Evolutionary conservation across 1,139 yeast species (phyloP).

Genomic region (Petasospora fabianii): DNA sequence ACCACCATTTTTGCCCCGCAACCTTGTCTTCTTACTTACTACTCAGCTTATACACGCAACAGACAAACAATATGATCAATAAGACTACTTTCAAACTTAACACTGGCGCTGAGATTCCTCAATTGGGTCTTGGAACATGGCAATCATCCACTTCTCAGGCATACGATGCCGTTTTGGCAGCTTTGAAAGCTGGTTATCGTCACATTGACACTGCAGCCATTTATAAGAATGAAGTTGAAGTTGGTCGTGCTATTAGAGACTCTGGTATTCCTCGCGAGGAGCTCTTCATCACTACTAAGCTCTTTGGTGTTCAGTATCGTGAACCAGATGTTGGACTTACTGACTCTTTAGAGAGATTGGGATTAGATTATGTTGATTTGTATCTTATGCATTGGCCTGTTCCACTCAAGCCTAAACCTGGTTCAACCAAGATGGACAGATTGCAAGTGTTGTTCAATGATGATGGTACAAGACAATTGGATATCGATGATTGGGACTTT

Average conservation of each 20-base stretch:
- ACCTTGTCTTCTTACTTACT: too few species aligned
- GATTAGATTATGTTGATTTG: slow-evolving; percentile 78
- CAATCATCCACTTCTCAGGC: slow-evolving; percentile 56
- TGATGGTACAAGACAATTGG: slow-evolving; percentile 42
- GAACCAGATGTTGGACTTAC: slow-evolving; percentile 58
- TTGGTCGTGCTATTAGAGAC: slow-evolving; percentile 64
- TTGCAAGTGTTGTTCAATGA: too few species aligned
- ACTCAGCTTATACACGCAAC: background rate
- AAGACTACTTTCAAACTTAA: slow-evolving; percentile 35
- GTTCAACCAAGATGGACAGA: slow-evolving; percentile 41
- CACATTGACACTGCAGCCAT: slow-evolving; percentile 79
- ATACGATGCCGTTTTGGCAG: slow-evolving; percentile 57
- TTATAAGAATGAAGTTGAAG: slow-evolving; percentile 62
- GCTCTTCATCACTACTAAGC: slow-evolving; percentile 74
- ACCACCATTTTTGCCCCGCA: too few species aligned
- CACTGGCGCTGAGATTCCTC: slow-evolving; percentile 64
- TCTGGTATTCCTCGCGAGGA: slow-evolving; percentile 68
- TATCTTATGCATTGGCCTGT: slow-evolving; percentile 80
- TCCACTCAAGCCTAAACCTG: slow-evolving; percentile 45
- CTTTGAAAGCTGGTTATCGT: slow-evolving; percentile 66
- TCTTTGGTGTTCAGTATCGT: slow-evolving; percentile 67
- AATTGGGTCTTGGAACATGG: slow-evolving; percentile 81
- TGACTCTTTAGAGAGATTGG: slow-evolving; percentile 59
- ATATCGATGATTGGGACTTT: slow-evolving; percentile 48
- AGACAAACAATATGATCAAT: slow-evolving; percentile 7